Evolutionary conservation across 2,329 filamentous ascomycete species (phyloP).

Genomic region (Arthrobotrys conoides): DNA sequence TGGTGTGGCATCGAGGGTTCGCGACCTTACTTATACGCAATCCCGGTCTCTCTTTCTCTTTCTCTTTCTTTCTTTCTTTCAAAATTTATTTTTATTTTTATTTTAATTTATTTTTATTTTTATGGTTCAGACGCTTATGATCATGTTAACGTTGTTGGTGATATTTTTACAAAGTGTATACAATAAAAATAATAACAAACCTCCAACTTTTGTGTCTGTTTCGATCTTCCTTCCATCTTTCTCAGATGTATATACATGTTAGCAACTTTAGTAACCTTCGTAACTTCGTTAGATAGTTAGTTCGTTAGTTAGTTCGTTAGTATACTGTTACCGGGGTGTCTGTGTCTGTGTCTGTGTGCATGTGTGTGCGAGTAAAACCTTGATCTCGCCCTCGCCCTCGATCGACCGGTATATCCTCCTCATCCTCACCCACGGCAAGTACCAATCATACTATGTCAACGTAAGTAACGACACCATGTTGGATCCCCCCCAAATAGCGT

Average conservation of each 20-base stretch:
- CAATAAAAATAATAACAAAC: conserved; percentile 6
- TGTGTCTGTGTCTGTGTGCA: too few species aligned
- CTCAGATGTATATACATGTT: background rate
- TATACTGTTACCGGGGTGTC: conserved; percentile 11
- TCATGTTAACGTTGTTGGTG: too few species aligned
- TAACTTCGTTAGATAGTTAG: too few species aligned
- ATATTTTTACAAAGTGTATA: background rate
- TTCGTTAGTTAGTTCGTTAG: too few species aligned
- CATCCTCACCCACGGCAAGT: too few species aligned
- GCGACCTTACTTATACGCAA: conserved; percentile 55
- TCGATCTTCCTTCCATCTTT: too few species aligned
- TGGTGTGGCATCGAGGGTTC: conserved; percentile 54
- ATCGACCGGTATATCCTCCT: conserved; percentile 15
- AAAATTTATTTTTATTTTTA: background rate
- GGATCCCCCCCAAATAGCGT: conserved; percentile 18
- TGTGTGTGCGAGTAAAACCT: too few species aligned
- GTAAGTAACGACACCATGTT: too few species aligned
- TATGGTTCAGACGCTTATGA: background rate
- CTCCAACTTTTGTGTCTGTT: too few species aligned
- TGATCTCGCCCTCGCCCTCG: conserved; percentile 9
- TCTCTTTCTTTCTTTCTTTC: background rate
- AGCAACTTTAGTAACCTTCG: too few species aligned
- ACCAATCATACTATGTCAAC: too few species aligned
- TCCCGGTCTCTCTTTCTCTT: background rate
- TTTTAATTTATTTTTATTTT: background rate